A percentile compares a stretch with the other conserved stretches of the same genome.
phyloP scores from a whole-genome alignment of 2,329 filamentous ascomycete genomes.

The Phialophora verrucosa region DNA sequence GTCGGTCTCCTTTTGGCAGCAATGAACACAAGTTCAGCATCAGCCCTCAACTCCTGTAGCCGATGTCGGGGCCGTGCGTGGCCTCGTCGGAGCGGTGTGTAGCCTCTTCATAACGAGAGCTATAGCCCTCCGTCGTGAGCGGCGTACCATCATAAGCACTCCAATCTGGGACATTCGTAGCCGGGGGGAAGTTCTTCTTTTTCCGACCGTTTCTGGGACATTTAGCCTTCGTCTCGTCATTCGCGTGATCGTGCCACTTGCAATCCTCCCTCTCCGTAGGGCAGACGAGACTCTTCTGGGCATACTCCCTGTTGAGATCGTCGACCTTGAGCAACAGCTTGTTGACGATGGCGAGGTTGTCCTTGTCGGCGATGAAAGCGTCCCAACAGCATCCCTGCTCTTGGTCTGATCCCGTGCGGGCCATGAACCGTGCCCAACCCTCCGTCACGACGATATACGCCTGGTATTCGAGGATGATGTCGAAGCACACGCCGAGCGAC shows the following conservation, averaged over 20 bases:
- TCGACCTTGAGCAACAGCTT: constrained; percentile 13
- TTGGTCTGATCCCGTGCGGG: background rate
- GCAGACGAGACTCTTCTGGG: constrained; percentile 1
- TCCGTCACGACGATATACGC: constrained; percentile 16
- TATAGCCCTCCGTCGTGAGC: background rate
- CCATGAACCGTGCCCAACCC: constrained; percentile 10
- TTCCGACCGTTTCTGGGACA: constrained; percentile 3
- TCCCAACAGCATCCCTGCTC: background rate
- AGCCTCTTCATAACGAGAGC: too few relatives aligned
- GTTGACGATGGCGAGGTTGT: background rate
- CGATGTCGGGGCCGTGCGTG: too few relatives aligned
- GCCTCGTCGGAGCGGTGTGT: too few relatives aligned
- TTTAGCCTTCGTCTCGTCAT: constrained; percentile 5
- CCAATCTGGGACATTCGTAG: background rate
- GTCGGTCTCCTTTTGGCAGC: too few relatives aligned
- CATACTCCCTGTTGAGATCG: constrained; percentile 6
- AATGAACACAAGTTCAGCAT: too few relatives aligned
- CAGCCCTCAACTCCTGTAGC: too few relatives aligned
- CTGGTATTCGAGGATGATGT: constrained; percentile 21
- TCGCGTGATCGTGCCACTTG: constrained; percentile 25
- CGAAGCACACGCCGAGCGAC: background rate
- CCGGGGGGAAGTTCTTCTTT: background rate
- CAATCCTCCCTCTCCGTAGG: constrained; percentile 20
- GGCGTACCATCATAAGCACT: background rate
- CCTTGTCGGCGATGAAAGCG: background rate